A percentile compares a stretch with the other conserved stretches of the same genome.
These are phyloP conservation scores for Dovyalis caffra DNA, from an alignment of 345 rosid genomes.

Conservation along the genomic window DNA sequence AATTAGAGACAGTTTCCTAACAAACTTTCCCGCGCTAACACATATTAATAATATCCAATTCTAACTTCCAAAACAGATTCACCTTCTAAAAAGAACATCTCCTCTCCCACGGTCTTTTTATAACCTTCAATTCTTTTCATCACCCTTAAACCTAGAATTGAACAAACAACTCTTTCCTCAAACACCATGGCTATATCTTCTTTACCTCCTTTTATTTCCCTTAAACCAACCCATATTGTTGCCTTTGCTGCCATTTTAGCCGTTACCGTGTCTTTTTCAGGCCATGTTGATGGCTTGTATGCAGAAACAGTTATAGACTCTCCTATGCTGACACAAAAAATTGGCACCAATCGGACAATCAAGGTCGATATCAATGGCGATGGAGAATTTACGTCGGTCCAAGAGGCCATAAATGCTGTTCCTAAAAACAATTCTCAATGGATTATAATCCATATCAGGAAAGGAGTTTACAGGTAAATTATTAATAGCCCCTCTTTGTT, in stretches of 20 bases:
- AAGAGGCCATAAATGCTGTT: conserved; percentile 72
- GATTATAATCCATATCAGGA: conserved; percentile 79
- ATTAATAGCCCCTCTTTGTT: background rate
- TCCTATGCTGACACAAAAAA: conserved; percentile 66
- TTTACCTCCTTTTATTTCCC: background rate
- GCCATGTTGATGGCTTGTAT: conserved; percentile 13
- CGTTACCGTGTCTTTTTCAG: conserved; percentile 12
- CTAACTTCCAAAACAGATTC: background rate
- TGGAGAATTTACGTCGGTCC: conserved; percentile 70
- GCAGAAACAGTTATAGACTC: conserved; percentile 40
- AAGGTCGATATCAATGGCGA: conserved; percentile 74
- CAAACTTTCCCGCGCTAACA: background rate
- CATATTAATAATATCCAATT: background rate
- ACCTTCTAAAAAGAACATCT: background rate
- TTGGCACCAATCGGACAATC: conserved; percentile 59
- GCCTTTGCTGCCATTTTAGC: conserved; percentile 24
- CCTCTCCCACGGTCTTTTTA: background rate
- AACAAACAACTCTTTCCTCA: background rate
- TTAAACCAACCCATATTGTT: conserved; percentile 3
- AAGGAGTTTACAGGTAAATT: conserved; percentile 73
- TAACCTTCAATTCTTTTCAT: background rate
- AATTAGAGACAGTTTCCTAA: conserved; percentile 23
- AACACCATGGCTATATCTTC: conserved; percentile 17
- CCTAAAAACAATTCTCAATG: conserved; percentile 63
- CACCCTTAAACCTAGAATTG: background rate